A percentile compares a stretch with the other conserved stretches of the same genome.
These are phyloP conservation scores for Fusarium armeniacum DNA, from an alignment of 2,329 filamentous ascomycete species.

Conservation along the genomic window DNA sequence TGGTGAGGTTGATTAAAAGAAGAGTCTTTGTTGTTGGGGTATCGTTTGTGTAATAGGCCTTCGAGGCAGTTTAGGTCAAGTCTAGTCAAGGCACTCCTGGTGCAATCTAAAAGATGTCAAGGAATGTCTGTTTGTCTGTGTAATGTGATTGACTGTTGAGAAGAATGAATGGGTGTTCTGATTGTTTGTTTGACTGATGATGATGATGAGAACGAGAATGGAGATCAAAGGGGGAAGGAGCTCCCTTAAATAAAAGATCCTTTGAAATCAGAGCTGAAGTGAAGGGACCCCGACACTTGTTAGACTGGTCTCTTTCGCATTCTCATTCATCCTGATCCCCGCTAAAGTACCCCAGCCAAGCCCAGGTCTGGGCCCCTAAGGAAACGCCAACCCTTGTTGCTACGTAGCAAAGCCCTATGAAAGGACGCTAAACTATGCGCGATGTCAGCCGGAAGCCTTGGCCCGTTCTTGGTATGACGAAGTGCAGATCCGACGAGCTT, in stretches of 20 bases:
- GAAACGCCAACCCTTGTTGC: constrained; percentile 27
- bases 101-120: constrained; percentile 44
- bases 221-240: constrained; percentile 17
- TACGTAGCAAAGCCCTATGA: constrained; percentile 40
- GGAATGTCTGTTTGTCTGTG: constrained; percentile 38
- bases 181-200: constrained; percentile 3
- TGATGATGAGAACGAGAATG: constrained; percentile 9
- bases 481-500: constrained; percentile 31
- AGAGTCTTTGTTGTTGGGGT: constrained; percentile 18
- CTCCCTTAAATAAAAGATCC: constrained; percentile 39
- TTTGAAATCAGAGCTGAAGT: constrained; percentile 28
- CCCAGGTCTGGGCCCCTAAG: constrained; percentile 2
- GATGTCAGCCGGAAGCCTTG: constrained; percentile 43
- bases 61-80: constrained; percentile 35
- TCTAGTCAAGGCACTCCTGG: constrained; percentile 40
- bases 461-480: constrained; percentile 41
- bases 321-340: constrained; percentile 1
- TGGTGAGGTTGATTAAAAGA: constrained; percentile 1
- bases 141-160: constrained; percentile 2
- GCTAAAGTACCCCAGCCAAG: constrained; percentile 22
- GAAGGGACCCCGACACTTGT: constrained; percentile 11
- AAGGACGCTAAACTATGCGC: constrained; percentile 34
- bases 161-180: constrained; percentile 18
- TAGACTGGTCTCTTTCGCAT: constrained; percentile 8
- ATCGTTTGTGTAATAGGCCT: constrained; percentile 36